Evolutionary conservation across 495 filamentous ascomycete species (phyloP).

Genomic region (Apiosordaria backusii): DNA sequence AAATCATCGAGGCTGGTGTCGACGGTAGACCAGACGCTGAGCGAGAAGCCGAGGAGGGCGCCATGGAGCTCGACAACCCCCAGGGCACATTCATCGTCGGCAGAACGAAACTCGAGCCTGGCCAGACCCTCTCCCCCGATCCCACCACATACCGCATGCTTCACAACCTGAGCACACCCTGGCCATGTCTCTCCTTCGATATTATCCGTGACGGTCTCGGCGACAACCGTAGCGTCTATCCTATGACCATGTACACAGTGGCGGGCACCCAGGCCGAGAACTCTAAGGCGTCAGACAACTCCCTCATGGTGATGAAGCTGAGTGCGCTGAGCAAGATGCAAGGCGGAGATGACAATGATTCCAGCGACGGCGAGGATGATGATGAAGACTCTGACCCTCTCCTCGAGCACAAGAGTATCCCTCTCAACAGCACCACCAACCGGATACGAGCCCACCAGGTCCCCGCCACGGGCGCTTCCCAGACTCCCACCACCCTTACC

Average conservation of each 20-base stretch:
- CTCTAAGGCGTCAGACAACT: constrained; percentile 73
- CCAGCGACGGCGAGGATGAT: constrained; percentile 69
- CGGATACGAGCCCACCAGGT: constrained; percentile 81
- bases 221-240: constrained; percentile 83
- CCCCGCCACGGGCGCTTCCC: constrained; percentile 63
- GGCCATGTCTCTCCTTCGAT: constrained; percentile 96
- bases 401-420: constrained; percentile 86
- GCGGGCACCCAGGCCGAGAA: constrained; percentile 88
- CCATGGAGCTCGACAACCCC: constrained; percentile 85
- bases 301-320: constrained; percentile 92
- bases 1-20: constrained; percentile 90
- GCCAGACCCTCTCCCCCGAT: constrained; percentile 87
- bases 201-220: constrained; percentile 85
- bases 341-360: constrained; percentile 54
- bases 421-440: constrained; percentile 81
- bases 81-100: constrained; percentile 82
- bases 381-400: constrained; percentile 86
- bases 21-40: constrained; percentile 92
- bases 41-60: constrained; percentile 74
- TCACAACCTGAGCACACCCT: constrained; percentile 83
- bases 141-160: constrained; percentile 93
- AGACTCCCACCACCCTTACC: constrained; percentile 72
- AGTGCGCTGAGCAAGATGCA: constrained; percentile 86
- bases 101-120: constrained; percentile 76
- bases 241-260: constrained; percentile 89